Evolutionary conservation across 1,284 basidiomycete genomes (phyloP).

Genomic region (Puccinia hordei): DNA sequence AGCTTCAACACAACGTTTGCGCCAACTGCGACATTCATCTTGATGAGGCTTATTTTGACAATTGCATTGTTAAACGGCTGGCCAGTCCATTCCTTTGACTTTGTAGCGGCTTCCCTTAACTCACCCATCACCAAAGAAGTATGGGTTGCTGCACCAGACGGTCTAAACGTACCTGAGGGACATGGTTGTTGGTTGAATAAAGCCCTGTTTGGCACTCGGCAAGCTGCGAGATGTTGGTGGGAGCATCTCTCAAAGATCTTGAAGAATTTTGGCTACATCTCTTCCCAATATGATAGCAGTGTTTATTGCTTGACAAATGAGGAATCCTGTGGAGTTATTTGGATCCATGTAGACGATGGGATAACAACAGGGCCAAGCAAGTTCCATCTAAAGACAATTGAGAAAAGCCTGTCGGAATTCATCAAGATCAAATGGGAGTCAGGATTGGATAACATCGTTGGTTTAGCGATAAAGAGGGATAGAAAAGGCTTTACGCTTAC

Average conservation of each 20-base stretch:
- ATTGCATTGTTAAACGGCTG: neutral
- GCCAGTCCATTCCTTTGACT: constrained; percentile 16
- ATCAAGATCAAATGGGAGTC: constrained; percentile 29
- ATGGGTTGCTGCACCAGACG: neutral
- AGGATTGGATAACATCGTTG: neutral
- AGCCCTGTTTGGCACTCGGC: constrained; percentile 30
- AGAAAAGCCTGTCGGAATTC: neutral
- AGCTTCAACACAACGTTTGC: constrained; percentile 21
- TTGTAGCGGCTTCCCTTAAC: neutral
- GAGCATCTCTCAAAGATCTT: neutral
- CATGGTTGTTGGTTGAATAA: neutral
- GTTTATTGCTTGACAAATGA: neutral
- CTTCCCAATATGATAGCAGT: neutral
- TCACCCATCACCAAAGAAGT: constrained; percentile 11
- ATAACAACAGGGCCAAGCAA: neutral
- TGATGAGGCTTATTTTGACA: constrained; percentile 13
- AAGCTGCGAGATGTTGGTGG: constrained; percentile 31
- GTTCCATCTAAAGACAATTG: neutral
- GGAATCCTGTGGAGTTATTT: neutral
- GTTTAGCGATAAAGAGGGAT: neutral
- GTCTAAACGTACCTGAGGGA: neutral
- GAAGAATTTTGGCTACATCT: neutral
- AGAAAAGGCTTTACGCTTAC: neutral
- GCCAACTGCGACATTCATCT: constrained; percentile 24
- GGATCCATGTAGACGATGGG: constrained; percentile 40